phyloP scores from a whole-genome alignment of 768 basidiomycete genomes.

The Suillus fuscotomentosus region DNA sequence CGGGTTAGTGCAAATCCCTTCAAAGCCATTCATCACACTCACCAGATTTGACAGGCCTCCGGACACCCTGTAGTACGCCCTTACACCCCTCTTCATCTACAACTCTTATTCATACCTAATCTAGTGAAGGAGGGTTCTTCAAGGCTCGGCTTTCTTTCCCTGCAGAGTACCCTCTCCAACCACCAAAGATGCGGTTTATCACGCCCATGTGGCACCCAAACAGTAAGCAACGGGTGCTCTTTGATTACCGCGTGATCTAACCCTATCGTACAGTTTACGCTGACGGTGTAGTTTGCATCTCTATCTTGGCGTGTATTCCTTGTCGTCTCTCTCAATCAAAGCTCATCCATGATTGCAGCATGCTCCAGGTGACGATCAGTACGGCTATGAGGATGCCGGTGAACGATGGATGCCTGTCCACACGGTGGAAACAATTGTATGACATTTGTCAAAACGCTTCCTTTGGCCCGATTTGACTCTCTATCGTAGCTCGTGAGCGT shows the following conservation, averaged over 20 bases:
- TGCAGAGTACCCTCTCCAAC: constrained; percentile 82
- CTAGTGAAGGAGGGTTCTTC: constrained; percentile 93
- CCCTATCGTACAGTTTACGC: constrained; percentile 67
- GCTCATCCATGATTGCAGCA: constrained; percentile 51
- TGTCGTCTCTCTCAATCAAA: not conserved
- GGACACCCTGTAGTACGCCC: constrained; percentile 85
- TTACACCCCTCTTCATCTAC: constrained; percentile 1
- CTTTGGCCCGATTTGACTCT: not conserved
- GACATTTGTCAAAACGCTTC: constrained; percentile 16
- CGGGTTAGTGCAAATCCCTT: constrained; percentile 54
- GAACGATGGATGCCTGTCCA: constrained; percentile 99
- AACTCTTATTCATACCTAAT: constrained; percentile 5
- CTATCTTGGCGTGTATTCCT: constrained; percentile 64
- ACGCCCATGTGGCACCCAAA: constrained; percentile 99
- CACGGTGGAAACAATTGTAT: constrained; percentile 92
- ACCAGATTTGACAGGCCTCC: constrained; percentile 58
- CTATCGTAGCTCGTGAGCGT: constrained; percentile 82
- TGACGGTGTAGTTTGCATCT: constrained; percentile 93
- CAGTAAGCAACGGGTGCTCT: constrained; percentile 50
- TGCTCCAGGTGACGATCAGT: constrained; percentile 94
- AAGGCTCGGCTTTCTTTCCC: constrained; percentile 91
- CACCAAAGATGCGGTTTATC: constrained; percentile 95
- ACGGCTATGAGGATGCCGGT: constrained; percentile 94
- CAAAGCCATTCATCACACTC: constrained; percentile 15
- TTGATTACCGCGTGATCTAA: not conserved